Evolutionary conservation across 2,329 filamentous ascomycete genomes (phyloP), one percentile per base, ranked within the genome.

Genomic region (Curvularia lunata): DNA sequence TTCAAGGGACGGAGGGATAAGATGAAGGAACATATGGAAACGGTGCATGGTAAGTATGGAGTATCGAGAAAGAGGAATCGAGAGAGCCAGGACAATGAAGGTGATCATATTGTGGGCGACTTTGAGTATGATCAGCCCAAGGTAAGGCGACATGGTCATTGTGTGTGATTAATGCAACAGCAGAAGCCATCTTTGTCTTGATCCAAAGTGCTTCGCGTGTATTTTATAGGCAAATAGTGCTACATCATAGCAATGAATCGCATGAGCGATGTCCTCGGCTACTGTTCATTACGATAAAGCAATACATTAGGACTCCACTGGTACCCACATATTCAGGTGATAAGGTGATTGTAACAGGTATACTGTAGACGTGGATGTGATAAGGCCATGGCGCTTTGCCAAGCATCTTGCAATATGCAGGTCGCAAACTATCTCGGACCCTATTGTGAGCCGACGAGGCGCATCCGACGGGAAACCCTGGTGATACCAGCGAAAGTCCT

Each of bases 1-100:
- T 75, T 75, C 47, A 67, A 67, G 2, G 56, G 50, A 0, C 55
- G 73, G 7, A 72, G 64, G 37, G 73, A 76, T 51, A 76, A 76
- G 40, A 68, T 69, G 56, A 58, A 65, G 7, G 71, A 74, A 41
- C 71, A 74, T 49, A 28, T 70, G 1, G 54, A 62, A 25, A 71
- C 61, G n/a, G 64, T 70, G 21, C 71, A 74, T 59, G 38, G 56
- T 3, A 54, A 59, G 7, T 37, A 38, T 9, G 47, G 30, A 6
- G 65, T 45, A 43, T 65, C 54, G 41, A 59, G 54, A 19, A 59
- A 47, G 27, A 48, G 18, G 16, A 7, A 4, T 3, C 19, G 45
- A 10, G 48, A 51, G 18, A 48, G 30, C 12, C 38, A 58, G 6
- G 42, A 56, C n/a, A 21, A 21, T 3, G 48, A 30, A 13, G 16